Conservation (phyloP, 1,139 yeast species). For the Taphrina pruni region DNA sequence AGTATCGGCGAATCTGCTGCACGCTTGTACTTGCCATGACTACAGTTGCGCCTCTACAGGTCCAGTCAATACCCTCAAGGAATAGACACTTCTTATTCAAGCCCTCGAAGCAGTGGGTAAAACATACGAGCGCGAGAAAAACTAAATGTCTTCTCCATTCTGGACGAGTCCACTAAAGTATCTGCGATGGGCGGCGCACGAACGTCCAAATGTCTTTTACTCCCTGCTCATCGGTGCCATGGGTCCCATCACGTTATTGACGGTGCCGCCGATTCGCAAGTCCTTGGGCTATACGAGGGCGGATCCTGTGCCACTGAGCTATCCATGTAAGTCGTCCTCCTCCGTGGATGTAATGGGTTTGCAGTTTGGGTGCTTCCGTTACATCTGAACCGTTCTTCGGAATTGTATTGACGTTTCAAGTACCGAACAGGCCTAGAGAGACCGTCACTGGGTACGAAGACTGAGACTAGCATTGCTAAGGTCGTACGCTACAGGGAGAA, state of each 20-base stretch:
- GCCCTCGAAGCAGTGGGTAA: no score
- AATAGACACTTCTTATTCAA: no score
- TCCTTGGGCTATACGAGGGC: constrained; percentile 26
- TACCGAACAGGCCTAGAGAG: constrained; percentile 19
- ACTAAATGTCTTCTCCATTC: constrained; percentile 28
- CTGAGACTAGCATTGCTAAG: not conserved
- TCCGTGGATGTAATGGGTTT: no score
- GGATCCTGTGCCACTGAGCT: constrained; percentile 34
- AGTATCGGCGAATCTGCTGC: not conserved
- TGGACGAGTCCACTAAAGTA: constrained; percentile 34
- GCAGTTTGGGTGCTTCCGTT: not conserved
- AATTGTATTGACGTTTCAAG: not conserved
- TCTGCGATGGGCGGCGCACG: constrained; percentile 41
- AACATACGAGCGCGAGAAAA: no score
- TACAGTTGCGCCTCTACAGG: no score
- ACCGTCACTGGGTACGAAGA: constrained; percentile 19
- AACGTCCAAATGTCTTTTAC: constrained; percentile 39
- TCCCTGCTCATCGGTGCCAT: constrained; percentile 34
- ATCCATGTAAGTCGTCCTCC: constrained; percentile 28
- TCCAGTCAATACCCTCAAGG: no score
- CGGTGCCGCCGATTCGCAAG: constrained; percentile 35
- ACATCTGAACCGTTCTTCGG: not conserved
- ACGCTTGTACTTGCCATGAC: not conserved
- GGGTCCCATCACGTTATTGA: constrained; percentile 28
- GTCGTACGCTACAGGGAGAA: no score